Evolutionary conservation across 2,329 filamentous ascomycete genomes (phyloP).

Genomic region (Trichoderma sp.): DNA sequence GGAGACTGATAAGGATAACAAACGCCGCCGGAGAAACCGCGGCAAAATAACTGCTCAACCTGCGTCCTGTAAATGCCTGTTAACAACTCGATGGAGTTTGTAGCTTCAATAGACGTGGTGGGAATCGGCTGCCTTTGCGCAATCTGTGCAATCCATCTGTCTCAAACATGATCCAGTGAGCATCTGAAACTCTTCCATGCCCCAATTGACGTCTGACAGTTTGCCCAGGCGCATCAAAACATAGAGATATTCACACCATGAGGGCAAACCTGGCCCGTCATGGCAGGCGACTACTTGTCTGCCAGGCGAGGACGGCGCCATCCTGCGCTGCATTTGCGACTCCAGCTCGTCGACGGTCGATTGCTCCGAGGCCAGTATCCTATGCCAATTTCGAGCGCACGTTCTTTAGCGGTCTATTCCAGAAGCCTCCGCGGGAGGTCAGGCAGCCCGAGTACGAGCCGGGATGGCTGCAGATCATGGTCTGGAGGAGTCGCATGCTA

Average conservation of each 20-base stretch:
- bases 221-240: slow-evolving; percentile 21
- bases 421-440: slow-evolving; percentile 56
- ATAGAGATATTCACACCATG: slow-evolving; percentile 38
- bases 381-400: slow-evolving; percentile 35
- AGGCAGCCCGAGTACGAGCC: slow-evolving; percentile 64
- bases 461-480: slow-evolving; percentile 69
- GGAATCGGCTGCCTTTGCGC: slow-evolving; percentile 6
- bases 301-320: slow-evolving; percentile 33
- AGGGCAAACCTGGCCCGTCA: slow-evolving; percentile 46
- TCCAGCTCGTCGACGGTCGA: slow-evolving; percentile 29
- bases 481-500: slow-evolving; percentile 61
- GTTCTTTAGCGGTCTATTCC: slow-evolving; percentile 60
- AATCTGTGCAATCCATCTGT: neutral
- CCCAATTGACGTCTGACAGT: slow-evolving; percentile 17
- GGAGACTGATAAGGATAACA: neutral
- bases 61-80: neutral
- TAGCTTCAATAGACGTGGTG: neutral
- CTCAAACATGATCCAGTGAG: slow-evolving; percentile 19
- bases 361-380: slow-evolving; percentile 24
- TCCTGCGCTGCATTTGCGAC: slow-evolving; percentile 35
- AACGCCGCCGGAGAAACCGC: slow-evolving; percentile 5
- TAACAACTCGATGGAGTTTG: neutral
- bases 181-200: neutral
- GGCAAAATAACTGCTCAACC: slow-evolving; percentile 1
- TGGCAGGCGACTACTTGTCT: slow-evolving; percentile 41